phyloP scores from a whole-genome alignment of 257 asterid species.

The Gardenia jasminoides region DNA sequence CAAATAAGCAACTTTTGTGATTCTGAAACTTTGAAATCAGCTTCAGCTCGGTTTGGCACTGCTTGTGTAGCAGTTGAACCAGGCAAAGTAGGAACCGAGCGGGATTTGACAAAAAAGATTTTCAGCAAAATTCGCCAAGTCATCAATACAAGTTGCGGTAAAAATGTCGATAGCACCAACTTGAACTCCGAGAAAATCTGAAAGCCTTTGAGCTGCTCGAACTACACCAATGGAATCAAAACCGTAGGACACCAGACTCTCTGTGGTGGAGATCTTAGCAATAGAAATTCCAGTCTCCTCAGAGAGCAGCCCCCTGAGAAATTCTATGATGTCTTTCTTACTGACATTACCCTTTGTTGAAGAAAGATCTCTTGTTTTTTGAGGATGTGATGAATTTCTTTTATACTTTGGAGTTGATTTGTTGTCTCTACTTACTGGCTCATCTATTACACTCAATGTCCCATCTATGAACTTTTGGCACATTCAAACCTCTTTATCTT shows the following conservation, averaged over 20 bases:
- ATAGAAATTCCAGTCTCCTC: constrained; percentile 59
- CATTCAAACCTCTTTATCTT: constrained; percentile 66
- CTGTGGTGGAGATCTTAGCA: constrained; percentile 54
- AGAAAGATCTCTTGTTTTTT: constrained; percentile 15
- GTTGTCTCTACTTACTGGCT: constrained; percentile 26
- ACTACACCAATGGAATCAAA: constrained; percentile 88
- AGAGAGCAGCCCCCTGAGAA: constrained; percentile 47
- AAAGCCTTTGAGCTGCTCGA: constrained; percentile 83
- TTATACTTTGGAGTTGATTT: constrained; percentile 6
- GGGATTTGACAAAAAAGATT: constrained; percentile 44
- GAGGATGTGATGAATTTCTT: constrained; percentile 15
- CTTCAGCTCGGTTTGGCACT: constrained; percentile 10
- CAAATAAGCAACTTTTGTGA: constrained; percentile 34
- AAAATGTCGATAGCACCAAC: constrained; percentile 84
- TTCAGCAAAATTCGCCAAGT: constrained; percentile 64
- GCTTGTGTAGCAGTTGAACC: not conserved
- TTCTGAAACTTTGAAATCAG: constrained; percentile 37
- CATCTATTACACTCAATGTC: constrained; percentile 36
- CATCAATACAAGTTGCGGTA: constrained; percentile 80
- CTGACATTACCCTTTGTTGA: constrained; percentile 21
- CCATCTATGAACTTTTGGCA: constrained; percentile 51
- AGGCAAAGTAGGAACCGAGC: constrained; percentile 23
- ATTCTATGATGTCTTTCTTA: constrained; percentile 49
- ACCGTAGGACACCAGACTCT: constrained; percentile 60
- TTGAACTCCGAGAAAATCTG: constrained; percentile 66